These are phyloP conservation scores for Ustilago tritici DNA, from an alignment of 1,284 basidiomycete genomes.

Conservation along the genomic window DNA sequence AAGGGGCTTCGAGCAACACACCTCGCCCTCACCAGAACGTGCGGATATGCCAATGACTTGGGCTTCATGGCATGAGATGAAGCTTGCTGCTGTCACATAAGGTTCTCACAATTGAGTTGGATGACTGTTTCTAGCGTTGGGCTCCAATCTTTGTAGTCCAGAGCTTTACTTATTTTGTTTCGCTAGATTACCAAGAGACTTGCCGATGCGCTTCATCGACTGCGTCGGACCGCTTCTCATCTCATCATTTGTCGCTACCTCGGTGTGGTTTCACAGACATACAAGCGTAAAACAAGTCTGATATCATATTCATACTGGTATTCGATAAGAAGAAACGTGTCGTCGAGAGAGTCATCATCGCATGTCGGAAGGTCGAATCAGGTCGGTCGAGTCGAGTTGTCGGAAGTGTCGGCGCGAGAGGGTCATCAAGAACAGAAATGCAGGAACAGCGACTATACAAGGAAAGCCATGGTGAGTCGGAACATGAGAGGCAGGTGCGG, in stretches of 20 bases:
- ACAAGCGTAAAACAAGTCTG: neutral
- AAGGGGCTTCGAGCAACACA: neutral
- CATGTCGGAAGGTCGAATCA: neutral
- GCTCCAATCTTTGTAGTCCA: no score
- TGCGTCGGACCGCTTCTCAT: neutral
- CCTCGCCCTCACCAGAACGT: neutral
- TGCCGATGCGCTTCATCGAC: neutral
- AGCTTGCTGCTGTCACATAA: neutral
- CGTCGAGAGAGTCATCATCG: conserved; percentile 6
- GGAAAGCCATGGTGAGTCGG: neutral
- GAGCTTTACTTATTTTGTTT: no score
- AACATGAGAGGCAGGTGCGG: conserved; percentile 36
- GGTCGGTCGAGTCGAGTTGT: neutral
- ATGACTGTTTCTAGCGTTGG: no score
- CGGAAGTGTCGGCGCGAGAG: conserved; percentile 2
- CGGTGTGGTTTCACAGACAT: neutral
- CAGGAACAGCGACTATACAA: neutral
- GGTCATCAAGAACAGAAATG: conserved; percentile 3
- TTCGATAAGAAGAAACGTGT: conserved; percentile 5
- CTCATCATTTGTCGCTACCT: neutral
- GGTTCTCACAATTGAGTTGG: no score
- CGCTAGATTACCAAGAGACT: no score
- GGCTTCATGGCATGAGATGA: neutral
- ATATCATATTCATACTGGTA: conserved; percentile 6
- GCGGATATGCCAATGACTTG: neutral